Evolutionary conservation across 2,329 filamentous ascomycete species (phyloP).

Genomic region (Aspergillus sclerotialis): DNA sequence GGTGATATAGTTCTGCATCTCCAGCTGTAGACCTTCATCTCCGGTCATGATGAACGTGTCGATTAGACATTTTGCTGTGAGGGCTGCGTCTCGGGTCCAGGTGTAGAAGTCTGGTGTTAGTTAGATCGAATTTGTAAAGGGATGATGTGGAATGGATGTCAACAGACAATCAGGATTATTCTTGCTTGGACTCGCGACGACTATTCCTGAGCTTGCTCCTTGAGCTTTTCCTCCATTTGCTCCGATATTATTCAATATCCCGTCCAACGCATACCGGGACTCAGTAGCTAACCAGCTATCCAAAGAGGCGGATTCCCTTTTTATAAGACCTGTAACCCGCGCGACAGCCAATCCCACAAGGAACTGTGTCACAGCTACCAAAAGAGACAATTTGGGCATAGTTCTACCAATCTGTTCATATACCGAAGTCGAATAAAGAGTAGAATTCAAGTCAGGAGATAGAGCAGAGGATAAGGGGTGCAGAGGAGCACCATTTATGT

Average conservation of each 20-base stretch:
- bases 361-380: conserved; percentile 5
- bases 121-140: no score
- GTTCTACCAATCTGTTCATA: conserved; percentile 5
- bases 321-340: not conserved
- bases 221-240: conserved; percentile 42
- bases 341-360: not conserved
- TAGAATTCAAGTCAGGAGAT: no score
- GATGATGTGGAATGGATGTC: not conserved
- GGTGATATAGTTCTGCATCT: conserved; percentile 61
- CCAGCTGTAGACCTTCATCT: conserved; percentile 50
- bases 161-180: conserved; percentile 47
- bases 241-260: conserved; percentile 51
- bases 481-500: no score
- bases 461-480: no score
- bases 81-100: conserved; percentile 70
- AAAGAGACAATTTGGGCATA: not conserved
- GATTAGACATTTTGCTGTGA: conserved; percentile 62
- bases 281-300: conserved; percentile 39
- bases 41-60: conserved; percentile 60
- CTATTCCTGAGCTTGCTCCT: conserved; percentile 45
- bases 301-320: conserved; percentile 5
- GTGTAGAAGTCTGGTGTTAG: conserved; percentile 59
- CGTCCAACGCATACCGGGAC: conserved; percentile 45
- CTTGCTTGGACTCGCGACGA: conserved; percentile 53
- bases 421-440: no score